Evolutionary conservation across 257 asterid species (phyloP).

Genomic region (Nicotiana benthamiana): DNA sequence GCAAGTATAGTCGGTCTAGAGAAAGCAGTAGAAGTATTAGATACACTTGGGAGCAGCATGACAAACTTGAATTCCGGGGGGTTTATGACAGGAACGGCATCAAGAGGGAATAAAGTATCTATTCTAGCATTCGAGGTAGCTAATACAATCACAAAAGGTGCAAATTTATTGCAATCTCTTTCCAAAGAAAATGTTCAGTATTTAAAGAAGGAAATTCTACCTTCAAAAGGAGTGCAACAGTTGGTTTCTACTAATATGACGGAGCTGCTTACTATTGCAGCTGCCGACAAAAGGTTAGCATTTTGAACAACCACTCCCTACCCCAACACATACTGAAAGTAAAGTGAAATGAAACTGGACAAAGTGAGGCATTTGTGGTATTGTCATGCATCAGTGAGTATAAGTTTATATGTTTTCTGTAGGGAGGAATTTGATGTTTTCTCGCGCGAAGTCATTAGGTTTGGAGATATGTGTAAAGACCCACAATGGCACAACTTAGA

Average conservation of each 20-base stretch:
- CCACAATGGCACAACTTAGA: constrained; percentile 96
- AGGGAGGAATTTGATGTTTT: constrained; percentile 95
- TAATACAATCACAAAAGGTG: constrained; percentile 86
- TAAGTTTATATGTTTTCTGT: constrained; percentile 15
- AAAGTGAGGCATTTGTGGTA: no score
- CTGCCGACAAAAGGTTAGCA: constrained; percentile 86
- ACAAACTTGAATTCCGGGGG: constrained; percentile 88
- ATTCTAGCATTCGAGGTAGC: constrained; percentile 97
- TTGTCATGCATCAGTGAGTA: neutral
- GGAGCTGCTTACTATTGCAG: constrained; percentile 85
- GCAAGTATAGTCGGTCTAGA: constrained; percentile 86
- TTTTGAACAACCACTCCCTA: neutral
- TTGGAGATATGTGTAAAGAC: constrained; percentile 93
- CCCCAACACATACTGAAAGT: neutral
- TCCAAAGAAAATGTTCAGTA: constrained; percentile 64
- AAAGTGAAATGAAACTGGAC: neutral
- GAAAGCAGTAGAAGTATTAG: constrained; percentile 95
- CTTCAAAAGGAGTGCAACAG: constrained; percentile 68
- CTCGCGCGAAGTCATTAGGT: constrained; percentile 84
- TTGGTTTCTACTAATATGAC: constrained; percentile 81
- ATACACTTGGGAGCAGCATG: constrained; percentile 97
- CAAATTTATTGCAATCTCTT: constrained; percentile 73
- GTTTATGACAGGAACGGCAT: constrained; percentile 54
- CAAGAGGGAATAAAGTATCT: constrained; percentile 68
- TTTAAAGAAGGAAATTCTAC: constrained; percentile 73